phyloP scores from a whole-genome alignment of 2,329 filamentous ascomycete genomes.

The Neurospora sp. region DNA sequence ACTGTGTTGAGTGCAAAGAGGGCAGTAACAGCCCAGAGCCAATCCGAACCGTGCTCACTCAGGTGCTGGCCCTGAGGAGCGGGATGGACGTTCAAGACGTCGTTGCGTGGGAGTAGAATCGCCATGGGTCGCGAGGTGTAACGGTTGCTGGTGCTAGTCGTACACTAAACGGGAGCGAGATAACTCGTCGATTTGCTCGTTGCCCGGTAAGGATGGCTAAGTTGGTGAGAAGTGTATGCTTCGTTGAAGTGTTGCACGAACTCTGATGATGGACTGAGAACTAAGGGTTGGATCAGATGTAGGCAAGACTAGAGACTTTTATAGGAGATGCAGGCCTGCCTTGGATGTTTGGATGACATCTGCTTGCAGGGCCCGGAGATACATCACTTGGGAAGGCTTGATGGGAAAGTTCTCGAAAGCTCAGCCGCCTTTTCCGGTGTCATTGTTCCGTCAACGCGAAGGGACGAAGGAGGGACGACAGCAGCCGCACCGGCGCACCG shows the following conservation, averaged over 20 bases:
- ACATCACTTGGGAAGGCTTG: background rate
- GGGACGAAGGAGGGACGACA: background rate
- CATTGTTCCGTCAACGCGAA: background rate
- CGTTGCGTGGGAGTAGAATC: constrained; percentile 28
- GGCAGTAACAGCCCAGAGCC: constrained; percentile 45
- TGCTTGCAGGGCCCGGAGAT: background rate
- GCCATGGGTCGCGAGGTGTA: constrained; percentile 19
- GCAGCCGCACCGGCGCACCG: background rate
- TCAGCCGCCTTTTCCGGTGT: constrained; percentile 1
- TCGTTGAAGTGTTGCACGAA: background rate
- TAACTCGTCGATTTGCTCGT: background rate
- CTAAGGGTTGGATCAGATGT: background rate
- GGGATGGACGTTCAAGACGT: constrained; percentile 38
- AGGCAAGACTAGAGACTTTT: background rate
- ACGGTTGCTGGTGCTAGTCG: background rate
- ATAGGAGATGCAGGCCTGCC: background rate
- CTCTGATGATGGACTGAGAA: background rate
- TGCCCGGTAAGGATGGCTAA: background rate
- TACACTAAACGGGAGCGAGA: background rate
- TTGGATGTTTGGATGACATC: background rate
- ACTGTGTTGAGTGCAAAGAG: constrained; percentile 38
- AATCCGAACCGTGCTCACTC: constrained; percentile 39
- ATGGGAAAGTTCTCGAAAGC: constrained; percentile 7
- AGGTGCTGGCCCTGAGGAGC: constrained; percentile 29
- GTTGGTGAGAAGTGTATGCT: background rate